Conservation (phyloP, 106 monocot species). For the Acorus gramineus region DNA sequence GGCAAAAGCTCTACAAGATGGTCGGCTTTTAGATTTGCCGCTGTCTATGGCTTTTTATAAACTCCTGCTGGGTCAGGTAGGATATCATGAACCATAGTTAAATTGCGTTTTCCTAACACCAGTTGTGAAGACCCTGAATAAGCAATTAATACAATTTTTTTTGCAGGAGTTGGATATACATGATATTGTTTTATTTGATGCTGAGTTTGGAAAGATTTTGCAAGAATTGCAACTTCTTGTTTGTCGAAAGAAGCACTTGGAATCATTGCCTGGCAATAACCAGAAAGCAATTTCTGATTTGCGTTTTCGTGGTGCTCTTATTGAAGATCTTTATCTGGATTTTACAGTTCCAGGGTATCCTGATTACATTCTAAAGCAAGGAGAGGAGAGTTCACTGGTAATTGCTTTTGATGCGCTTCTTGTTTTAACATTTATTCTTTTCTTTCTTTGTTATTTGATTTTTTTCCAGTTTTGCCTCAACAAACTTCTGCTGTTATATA, state of each 20-base stretch:
- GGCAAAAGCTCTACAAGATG: constrained; percentile 97
- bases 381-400: constrained; percentile 47
- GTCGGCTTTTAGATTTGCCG: constrained; percentile 77
- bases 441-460: neutral
- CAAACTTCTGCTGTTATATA: no score
- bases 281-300: constrained; percentile 36
- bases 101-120: neutral
- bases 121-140: neutral
- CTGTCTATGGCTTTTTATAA: constrained; percentile 83
- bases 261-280: constrained; percentile 22
- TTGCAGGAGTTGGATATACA: constrained; percentile 80
- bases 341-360: constrained; percentile 97
- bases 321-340: constrained; percentile 78
- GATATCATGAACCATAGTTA: constrained; percentile 5
- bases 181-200: constrained; percentile 92
- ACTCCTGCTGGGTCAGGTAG: constrained; percentile 78
- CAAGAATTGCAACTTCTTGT: constrained; percentile 85
- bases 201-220: constrained; percentile 79
- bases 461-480: no score
- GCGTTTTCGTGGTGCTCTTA: constrained; percentile 54
- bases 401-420: neutral
- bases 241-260: constrained; percentile 47
- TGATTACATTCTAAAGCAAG: constrained; percentile 73
- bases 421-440: neutral
- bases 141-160: neutral